Evolutionary conservation across 176 grass and related monocot genomes (phyloP).

Genomic region (Musa itinerans): DNA sequence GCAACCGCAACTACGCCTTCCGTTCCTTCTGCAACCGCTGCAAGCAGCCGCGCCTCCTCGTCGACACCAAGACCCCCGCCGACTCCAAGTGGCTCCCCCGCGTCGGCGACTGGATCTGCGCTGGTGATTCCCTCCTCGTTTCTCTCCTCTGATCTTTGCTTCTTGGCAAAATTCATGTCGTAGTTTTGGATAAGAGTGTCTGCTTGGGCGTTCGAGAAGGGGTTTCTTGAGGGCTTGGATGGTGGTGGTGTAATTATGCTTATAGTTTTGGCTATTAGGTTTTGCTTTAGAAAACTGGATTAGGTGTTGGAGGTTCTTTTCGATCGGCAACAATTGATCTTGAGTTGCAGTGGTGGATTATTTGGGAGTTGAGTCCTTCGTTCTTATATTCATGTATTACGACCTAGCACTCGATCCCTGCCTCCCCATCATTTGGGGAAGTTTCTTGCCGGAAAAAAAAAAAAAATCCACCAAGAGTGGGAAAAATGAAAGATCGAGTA

Average conservation of each 20-base stretch:
- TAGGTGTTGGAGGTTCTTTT: neutral
- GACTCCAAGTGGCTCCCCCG: conserved; percentile 97
- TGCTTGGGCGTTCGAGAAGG: neutral
- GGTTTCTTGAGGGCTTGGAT: neutral
- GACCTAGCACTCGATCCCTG: neutral
- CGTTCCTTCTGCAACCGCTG: conserved; percentile 96
- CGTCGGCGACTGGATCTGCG: conserved; percentile 96
- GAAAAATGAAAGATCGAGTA: neutral
- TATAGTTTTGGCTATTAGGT: neutral
- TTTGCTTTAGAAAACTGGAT: neutral
- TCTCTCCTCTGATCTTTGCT: neutral
- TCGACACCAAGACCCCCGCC: conserved; percentile 70
- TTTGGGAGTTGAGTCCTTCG: neutral
- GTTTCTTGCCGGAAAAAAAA: too few species aligned
- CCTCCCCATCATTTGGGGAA: too few species aligned
- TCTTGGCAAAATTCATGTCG: too few species aligned
- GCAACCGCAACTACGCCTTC: conserved; percentile 98
- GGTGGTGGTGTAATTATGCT: neutral
- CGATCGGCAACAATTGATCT: neutral
- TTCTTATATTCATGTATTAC: neutral
- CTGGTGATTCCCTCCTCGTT: conserved; percentile 30
- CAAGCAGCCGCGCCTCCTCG: conserved; percentile 86
- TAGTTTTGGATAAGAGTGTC: too few species aligned
- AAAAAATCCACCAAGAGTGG: too few species aligned
- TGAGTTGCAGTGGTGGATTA: too few species aligned